These are phyloP conservation scores for Oryza australiensis DNA, from an alignment of 176 grass and related monocot genomes.

Conservation along the genomic window DNA sequence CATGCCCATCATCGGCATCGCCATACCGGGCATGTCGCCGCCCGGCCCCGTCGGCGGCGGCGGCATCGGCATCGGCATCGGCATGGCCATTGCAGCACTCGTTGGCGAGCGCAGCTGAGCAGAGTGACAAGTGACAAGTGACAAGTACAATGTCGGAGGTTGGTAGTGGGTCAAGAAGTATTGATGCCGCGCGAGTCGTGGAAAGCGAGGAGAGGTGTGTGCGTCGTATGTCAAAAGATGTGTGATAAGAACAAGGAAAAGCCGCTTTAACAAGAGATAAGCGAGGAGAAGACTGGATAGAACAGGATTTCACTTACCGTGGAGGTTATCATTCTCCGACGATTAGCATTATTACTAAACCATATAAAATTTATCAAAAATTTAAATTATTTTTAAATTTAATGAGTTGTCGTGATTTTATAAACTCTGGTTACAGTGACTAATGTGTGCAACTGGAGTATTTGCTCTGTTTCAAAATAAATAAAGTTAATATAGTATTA, in stretches of 20 bases:
- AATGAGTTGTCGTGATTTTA: too few species aligned
- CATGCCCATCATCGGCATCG: conserved; percentile 46
- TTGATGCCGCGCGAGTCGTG: not conserved
- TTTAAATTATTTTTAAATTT: too few species aligned
- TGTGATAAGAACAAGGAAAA: conserved; percentile 9
- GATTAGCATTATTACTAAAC: too few species aligned
- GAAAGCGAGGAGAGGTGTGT: not conserved
- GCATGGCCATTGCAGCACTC: not conserved
- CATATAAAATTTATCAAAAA: too few species aligned
- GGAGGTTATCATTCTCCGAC: too few species aligned
- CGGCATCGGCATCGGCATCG: conserved; percentile 35
- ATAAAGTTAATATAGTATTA: too few species aligned
- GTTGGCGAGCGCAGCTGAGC: not conserved
- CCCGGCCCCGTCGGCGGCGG: not conserved
- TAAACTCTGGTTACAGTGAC: too few species aligned
- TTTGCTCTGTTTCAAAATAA: too few species aligned
- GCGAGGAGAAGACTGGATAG: too few species aligned
- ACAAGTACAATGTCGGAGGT: not conserved
- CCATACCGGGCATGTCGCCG: not conserved
- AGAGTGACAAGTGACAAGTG: not conserved
- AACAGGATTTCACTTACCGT: too few species aligned
- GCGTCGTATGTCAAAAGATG: not conserved
- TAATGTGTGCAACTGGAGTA: too few species aligned
- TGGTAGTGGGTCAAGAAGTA: conserved; percentile 8
- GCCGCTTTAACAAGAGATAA: not conserved